phyloP scores from a whole-genome alignment of 768 basidiomycete species.

The Aureoboletus auriporus region DNA sequence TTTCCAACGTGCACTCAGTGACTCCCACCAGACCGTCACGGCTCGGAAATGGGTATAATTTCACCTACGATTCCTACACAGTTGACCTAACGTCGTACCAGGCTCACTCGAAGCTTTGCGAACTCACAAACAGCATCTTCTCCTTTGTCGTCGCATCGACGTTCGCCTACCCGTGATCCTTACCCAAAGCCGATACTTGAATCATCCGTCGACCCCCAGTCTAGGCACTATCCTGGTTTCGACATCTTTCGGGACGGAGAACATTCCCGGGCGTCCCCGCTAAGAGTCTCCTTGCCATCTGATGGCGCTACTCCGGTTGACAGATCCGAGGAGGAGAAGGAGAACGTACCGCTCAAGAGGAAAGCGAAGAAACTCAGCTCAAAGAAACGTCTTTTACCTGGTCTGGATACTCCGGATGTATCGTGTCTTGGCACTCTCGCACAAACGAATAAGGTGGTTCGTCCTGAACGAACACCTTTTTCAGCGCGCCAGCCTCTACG shows the following conservation, averaged over 20 bases:
- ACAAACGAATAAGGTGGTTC: slow-evolving; percentile 10
- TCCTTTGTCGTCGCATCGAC: slow-evolving; percentile 9
- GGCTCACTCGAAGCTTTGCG: slow-evolving; percentile 8
- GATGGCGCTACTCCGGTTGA: slow-evolving; percentile 1
- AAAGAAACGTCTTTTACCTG: slow-evolving; percentile 18
- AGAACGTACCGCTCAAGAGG: slow-evolving; percentile 52
- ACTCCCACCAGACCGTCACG: slow-evolving; percentile 34
- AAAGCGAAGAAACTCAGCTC: slow-evolving; percentile 39
- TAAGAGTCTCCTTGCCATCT: slow-evolving; percentile 1
- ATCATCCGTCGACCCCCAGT: slow-evolving; percentile 45
- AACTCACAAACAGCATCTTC: slow-evolving; percentile 8
- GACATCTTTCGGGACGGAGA: slow-evolving; percentile 47
- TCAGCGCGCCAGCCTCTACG: slow-evolving; percentile 16
- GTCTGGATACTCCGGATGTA: slow-evolving; percentile 1
- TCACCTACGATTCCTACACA: slow-evolving; percentile 19
- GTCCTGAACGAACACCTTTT: slow-evolving; percentile 13
- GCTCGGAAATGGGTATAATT: slow-evolving; percentile 28
- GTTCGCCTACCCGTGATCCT: slow-evolving; percentile 16
- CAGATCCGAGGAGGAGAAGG: slow-evolving; percentile 46
- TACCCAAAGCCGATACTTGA: slow-evolving; percentile 33
- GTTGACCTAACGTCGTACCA: slow-evolving; percentile 31
- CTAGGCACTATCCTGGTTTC: slow-evolving; percentile 68
- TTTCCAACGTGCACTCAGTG: slow-evolving; percentile 14
- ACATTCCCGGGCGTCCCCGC: slow-evolving; percentile 8
- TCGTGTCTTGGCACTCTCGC: slow-evolving; percentile 1